Evolutionary conservation across 2,329 filamentous ascomycete species (phyloP), one percentile per base, ranked within the genome.

Genomic region (Fusarium camptoceras): DNA sequence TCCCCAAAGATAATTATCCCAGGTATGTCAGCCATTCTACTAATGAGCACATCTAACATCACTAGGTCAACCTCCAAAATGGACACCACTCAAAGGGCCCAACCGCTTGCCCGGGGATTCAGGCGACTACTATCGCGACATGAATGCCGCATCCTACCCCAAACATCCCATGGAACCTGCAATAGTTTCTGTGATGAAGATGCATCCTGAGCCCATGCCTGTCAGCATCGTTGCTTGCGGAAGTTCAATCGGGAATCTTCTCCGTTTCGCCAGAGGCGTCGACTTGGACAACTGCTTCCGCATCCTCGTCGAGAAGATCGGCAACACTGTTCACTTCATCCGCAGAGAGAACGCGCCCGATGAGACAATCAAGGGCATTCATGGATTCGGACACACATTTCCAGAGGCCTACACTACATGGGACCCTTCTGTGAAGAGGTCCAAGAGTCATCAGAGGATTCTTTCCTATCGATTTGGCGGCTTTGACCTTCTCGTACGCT

Each of bases 371-470:
- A 69, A 78, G 0, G 82, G 82, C n/a, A 78, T 92, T 0, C 71
- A 71, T 18, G 91, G 91, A 0, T 92, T 83, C 70, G 90, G 90
- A 0, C 89, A 92, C 70, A 84, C 87, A 0, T 93, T 93, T 68
- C 88, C 88, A 0, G 88, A 92, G 49, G 82, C 83, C 2, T 89
- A 92, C 72, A 93, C 91, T 0, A 87, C 83, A 0, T 92, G 90
- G 89, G 85, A 86, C 12, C 14, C 71, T 0, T 83, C 82, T 1
- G 85, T 88, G 1, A 83, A 81, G 47, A 81, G 82, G 0, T 92
- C 89, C 0, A 79, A 78, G 3, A 88, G 87, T 0, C 88, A 93
- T 64, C 89, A 93, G 73, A 83, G 90, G 3, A 73, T 92, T 10
- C 71, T 92, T 2, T 77, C 79, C 5, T 92, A 92, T 65, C 64